These are phyloP conservation scores for Gaeumannomyces sp. DNA, from an alignment of 2,329 filamentous ascomycete species.

Conservation along the genomic window DNA sequence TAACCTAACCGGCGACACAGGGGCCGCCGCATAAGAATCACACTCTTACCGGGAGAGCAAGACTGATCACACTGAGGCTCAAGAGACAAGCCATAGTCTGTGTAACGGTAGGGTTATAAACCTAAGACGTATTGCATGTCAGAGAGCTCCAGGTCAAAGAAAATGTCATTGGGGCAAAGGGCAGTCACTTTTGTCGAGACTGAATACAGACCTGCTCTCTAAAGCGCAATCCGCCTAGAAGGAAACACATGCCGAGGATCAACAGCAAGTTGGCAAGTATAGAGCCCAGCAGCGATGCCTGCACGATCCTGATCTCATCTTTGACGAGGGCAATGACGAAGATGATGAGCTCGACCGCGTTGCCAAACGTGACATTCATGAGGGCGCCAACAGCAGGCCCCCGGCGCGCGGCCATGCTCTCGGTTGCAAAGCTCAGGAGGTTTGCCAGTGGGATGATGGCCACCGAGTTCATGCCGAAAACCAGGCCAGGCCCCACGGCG, in stretches of 20 bases:
- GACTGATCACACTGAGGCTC: slow-evolving; percentile 82
- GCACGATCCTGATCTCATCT: slow-evolving; percentile 70
- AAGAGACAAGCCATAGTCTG: slow-evolving; percentile 94
- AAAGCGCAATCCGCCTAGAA: slow-evolving; percentile 62
- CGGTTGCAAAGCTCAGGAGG: slow-evolving; percentile 77
- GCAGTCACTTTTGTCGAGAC: no score
- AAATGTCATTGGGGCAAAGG: neutral
- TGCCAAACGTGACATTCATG: slow-evolving; percentile 87
- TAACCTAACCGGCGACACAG: neutral
- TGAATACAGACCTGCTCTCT: slow-evolving; percentile 40
- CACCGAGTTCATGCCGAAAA: slow-evolving; percentile 58
- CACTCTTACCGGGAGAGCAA: slow-evolving; percentile 65
- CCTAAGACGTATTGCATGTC: slow-evolving; percentile 35
- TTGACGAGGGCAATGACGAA: slow-evolving; percentile 76
- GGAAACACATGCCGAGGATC: slow-evolving; percentile 70
- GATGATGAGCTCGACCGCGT: slow-evolving; percentile 85
- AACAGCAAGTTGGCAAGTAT: slow-evolving; percentile 69
- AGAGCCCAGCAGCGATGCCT: slow-evolving; percentile 71
- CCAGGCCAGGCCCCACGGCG: slow-evolving; percentile 27
- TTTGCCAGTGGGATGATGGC: slow-evolving; percentile 82
- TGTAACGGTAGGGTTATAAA: slow-evolving; percentile 92
- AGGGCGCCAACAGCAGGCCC: slow-evolving; percentile 85
- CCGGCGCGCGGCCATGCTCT: slow-evolving; percentile 75
- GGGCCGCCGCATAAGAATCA: neutral
- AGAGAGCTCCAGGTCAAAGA: neutral